Evolutionary conservation across 2,329 filamentous ascomycete species (phyloP).

Genomic region (Paecilomyces sp.): DNA sequence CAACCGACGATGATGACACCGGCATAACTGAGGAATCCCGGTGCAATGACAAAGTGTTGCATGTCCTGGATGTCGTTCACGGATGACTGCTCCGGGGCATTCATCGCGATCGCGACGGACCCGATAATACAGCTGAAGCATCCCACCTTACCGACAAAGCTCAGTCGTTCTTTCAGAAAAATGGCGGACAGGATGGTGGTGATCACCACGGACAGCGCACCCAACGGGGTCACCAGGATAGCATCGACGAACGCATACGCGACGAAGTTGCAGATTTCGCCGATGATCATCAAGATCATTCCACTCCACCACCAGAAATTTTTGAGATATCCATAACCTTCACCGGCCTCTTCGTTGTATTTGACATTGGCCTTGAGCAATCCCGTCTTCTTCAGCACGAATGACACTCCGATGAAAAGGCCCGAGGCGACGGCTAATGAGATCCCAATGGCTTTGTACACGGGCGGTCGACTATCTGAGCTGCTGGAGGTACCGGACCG

Average conservation of each 20-base stretch:
- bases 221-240: slow-evolving; percentile 87
- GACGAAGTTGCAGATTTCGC: slow-evolving; percentile 94
- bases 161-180: slow-evolving; percentile 90
- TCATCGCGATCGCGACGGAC: slow-evolving; percentile 88
- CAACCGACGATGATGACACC: slow-evolving; percentile 74
- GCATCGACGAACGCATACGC: slow-evolving; percentile 96
- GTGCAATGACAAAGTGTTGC: slow-evolving; percentile 76
- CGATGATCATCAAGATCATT: slow-evolving; percentile 95
- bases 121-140: slow-evolving; percentile 95
- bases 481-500: slow-evolving; percentile 31
- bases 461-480: slow-evolving; percentile 39
- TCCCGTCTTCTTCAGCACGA: slow-evolving; percentile 91
- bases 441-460: slow-evolving; percentile 83
- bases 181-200: slow-evolving; percentile 87
- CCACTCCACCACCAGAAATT: slow-evolving; percentile 92
- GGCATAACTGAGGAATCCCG: slow-evolving; percentile 78
- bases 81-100: slow-evolving; percentile 78
- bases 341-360: slow-evolving; percentile 90
- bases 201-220: slow-evolving; percentile 85
- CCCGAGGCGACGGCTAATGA: slow-evolving; percentile 79
- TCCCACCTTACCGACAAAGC: slow-evolving; percentile 90
- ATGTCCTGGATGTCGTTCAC: slow-evolving; percentile 87
- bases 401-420: slow-evolving; percentile 87
- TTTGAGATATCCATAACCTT: slow-evolving; percentile 95
- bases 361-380: slow-evolving; percentile 89